These are phyloP conservation scores for Aspergillus intermedius DNA, from an alignment of 2,329 filamentous ascomycete species.

Conservation along the genomic window DNA sequence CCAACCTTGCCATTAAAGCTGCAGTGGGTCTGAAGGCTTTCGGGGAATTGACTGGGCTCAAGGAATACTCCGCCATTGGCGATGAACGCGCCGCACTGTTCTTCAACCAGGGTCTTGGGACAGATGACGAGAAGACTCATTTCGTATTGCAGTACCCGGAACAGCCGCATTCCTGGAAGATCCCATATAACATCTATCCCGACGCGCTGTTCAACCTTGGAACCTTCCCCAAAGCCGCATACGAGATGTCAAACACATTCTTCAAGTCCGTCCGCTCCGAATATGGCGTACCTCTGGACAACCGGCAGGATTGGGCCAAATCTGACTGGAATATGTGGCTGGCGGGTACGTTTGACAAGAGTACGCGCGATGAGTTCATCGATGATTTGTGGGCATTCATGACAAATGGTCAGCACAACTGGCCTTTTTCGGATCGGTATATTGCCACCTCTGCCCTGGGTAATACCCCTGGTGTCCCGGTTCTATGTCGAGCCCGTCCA, in stretches of 20 bases:
- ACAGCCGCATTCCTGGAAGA: constrained; percentile 28
- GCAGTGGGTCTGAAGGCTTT: constrained; percentile 43
- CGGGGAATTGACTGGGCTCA: constrained; percentile 31
- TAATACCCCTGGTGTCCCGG: constrained; percentile 23
- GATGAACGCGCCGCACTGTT: constrained; percentile 29
- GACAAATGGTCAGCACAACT: constrained; percentile 38
- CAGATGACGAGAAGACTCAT: constrained; percentile 31
- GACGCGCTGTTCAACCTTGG: constrained; percentile 34
- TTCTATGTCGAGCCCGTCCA: constrained; percentile 34
- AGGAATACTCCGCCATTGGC: constrained; percentile 32
- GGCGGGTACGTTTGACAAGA: constrained; percentile 27
- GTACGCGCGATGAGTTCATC: constrained; percentile 29
- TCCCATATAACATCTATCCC: constrained; percentile 38
- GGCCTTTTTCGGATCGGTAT: constrained; percentile 41
- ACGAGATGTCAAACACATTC: constrained; percentile 32
- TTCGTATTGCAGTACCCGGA: constrained; percentile 37
- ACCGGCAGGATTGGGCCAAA: constrained; percentile 37
- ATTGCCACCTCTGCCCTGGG: constrained; percentile 28
- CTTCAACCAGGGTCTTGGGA: constrained; percentile 29
- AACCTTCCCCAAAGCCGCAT: constrained; percentile 31
- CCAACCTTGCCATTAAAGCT: constrained; percentile 43
- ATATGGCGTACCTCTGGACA: constrained; percentile 37
- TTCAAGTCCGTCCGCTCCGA: constrained; percentile 30
- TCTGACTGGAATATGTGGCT: constrained; percentile 42
- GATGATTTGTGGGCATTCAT: constrained; percentile 38